These are phyloP conservation scores for Botrytis deweyae DNA, from an alignment of 2,329 filamentous ascomycete genomes.

Conservation along the genomic window DNA sequence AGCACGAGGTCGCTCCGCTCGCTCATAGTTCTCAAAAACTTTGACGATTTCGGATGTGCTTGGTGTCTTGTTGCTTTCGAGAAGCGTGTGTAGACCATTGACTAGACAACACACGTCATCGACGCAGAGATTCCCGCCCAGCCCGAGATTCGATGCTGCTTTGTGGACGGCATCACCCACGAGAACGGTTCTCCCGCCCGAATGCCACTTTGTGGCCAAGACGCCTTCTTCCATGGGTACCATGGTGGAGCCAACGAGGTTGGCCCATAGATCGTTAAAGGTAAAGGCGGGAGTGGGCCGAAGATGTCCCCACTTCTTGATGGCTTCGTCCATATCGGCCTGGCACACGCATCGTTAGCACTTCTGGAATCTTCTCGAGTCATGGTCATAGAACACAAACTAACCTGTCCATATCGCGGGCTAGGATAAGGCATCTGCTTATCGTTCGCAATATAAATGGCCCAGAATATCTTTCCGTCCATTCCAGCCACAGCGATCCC, in stretches of 20 bases:
- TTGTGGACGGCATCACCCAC: conserved; percentile 15
- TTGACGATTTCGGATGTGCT: conserved; percentile 6
- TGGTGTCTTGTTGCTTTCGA: conserved; percentile 3
- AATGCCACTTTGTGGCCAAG: conserved; percentile 11
- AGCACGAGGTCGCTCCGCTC: conserved; percentile 13
- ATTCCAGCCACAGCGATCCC: conserved; percentile 9
- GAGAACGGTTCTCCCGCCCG: conserved; percentile 12
- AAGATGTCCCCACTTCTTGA: conserved; percentile 14
- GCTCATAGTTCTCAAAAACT: conserved; percentile 15
- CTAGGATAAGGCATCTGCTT: not conserved
- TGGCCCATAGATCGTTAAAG: conserved; percentile 10
- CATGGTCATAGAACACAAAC: not conserved
- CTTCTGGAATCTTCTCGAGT: not conserved
- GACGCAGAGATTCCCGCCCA: conserved; percentile 12
- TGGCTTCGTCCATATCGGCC: conserved; percentile 11
- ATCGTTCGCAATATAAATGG: conserved; percentile 13
- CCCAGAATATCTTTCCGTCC: conserved; percentile 13
- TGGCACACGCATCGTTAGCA: not conserved
- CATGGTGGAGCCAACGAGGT: not conserved
- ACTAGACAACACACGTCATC: conserved; percentile 14
- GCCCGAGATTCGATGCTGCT: conserved; percentile 7
- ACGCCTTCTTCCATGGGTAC: conserved; percentile 13
- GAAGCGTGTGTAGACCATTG: conserved; percentile 8
- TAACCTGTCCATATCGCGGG: conserved; percentile 14
- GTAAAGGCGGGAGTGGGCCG: not conserved